Evolutionary conservation across 192 early-diverging fungal species (phyloP), one percentile per base, ranked within the genome.

Genomic region (Oehlia diaphana): DNA sequence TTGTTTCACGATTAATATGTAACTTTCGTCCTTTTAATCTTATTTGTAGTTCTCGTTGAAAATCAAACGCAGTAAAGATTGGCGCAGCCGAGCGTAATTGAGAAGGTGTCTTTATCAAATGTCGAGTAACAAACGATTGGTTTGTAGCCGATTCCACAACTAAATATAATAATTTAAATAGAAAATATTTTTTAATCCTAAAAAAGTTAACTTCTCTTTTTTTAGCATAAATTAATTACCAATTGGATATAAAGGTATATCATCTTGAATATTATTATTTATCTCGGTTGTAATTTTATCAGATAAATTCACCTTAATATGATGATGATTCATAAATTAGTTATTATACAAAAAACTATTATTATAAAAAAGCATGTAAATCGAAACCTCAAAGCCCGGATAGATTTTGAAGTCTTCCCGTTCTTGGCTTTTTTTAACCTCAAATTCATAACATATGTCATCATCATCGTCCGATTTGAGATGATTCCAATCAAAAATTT

Each of bases 341-440:
- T 50, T 44, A 39, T 12, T 13, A 14, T 49, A 21, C 42, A 53
- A 21, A 28, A 16, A 28, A 26, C 26, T 26, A 26, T 26, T 26
- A 26, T 26, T 26, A 26, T 26, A 26, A 26, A 26, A 26, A 26
- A 26, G 26, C 26, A 26, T 26, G 26, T 26, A 26, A 26, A 4
- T 58, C 16, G 0, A 58, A 31, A 77, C 75, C 63, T 65, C 13
- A 33, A 77, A 77, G 3, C 75, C 75, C 1, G 33, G 33, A 44
- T 47, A 23, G 2, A 77, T 23, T 31, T 50, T 37, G 23, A 77
- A 77, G 47, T 77, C 42, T 12, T 77, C 75, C 14, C 66, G 49
- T 49, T 77, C 58, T 13, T 77, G 75, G 16, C 42, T 77, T 31
- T 77, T 66, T 49, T 61, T 77, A 4, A 77, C 75, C 42, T 77